These are phyloP conservation scores for Poterioochromonas sp. DNA, from an alignment of 352 stramenopile species.

Conservation along the genomic window DNA sequence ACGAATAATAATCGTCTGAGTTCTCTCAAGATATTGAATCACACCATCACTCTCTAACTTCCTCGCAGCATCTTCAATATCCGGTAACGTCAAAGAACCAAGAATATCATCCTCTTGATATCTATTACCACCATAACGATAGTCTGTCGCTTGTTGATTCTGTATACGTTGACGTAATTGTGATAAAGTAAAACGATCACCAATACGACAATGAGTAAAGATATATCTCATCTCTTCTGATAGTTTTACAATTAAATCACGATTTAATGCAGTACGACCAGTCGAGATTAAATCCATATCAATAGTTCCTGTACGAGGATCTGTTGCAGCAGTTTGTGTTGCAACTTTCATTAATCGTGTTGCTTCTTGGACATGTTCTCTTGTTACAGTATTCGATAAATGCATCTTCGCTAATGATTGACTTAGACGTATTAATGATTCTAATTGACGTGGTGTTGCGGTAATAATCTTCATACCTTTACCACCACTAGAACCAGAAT, in stretches of 20 bases:
- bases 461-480: conserved; percentile 89
- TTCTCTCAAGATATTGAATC: conserved; percentile 78
- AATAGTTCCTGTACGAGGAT: conserved; percentile 94
- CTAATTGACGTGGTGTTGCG: conserved; percentile 92
- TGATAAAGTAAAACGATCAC: conserved; percentile 58
- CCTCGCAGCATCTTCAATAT: conserved; percentile 74
- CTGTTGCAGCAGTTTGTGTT: conserved; percentile 90
- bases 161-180: conserved; percentile 72
- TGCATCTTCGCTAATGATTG: conserved; percentile 90
- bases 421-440: conserved; percentile 94
- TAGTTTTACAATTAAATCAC: conserved; percentile 57
- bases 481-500: conserved; percentile 30
- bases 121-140: too few relatives aligned
- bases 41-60: conserved; percentile 77
- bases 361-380: conserved; percentile 81
- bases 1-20: conserved; percentile 58
- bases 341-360: conserved; percentile 90
- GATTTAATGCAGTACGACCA: conserved; percentile 73
- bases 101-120: conserved; percentile 56
- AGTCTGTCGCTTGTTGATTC: conserved; percentile 52
- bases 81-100: too few relatives aligned
- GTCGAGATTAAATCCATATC: conserved; percentile 99
- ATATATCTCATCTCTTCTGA: conserved; percentile 29
- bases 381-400: conserved; percentile 58
- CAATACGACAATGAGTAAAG: conserved; percentile 40